Percentiles rank a stretch among this genome's conserved stretches.
Evolutionary conservation across 495 filamentous ascomycete species (phyloP).

Genomic region (Xylaria sp.): DNA sequence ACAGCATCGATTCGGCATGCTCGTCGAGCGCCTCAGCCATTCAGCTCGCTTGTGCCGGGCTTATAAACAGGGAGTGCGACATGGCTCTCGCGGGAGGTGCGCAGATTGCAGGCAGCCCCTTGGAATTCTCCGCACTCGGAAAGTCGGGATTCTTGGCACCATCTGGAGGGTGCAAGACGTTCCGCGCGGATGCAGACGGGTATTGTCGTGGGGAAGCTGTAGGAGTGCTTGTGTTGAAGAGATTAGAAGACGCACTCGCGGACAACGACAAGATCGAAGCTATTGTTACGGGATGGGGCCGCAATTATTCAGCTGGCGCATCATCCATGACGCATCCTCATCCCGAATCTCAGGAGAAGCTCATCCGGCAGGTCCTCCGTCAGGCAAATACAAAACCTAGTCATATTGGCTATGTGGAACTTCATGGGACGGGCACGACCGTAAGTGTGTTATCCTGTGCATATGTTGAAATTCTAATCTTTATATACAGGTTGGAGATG

Average conservation of each 20-base stretch:
- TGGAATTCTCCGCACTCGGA: slow-evolving; percentile 67
- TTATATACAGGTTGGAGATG: slow-evolving; percentile 61
- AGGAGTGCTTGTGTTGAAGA: slow-evolving; percentile 53
- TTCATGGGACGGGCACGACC: slow-evolving; percentile 77
- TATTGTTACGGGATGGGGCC: slow-evolving; percentile 46
- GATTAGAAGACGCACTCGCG: slow-evolving; percentile 55
- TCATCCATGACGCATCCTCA: slow-evolving; percentile 69
- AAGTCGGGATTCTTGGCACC: slow-evolving; percentile 45
- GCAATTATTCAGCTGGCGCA: slow-evolving; percentile 54
- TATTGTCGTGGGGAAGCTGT: slow-evolving; percentile 65
- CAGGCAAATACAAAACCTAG: slow-evolving; percentile 63
- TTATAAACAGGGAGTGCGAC: slow-evolving; percentile 74
- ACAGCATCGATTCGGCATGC: slow-evolving; percentile 50
- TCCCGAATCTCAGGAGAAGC: slow-evolving; percentile 63
- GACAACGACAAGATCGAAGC: slow-evolving; percentile 57
- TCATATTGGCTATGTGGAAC: slow-evolving; percentile 71
- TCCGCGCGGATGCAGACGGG: slow-evolving; percentile 51
- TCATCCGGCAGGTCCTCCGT: slow-evolving; percentile 65
- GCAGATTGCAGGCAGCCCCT: slow-evolving; percentile 68
- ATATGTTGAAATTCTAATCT: neutral
- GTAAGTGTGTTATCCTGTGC: slow-evolving; percentile 48
- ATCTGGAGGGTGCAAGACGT: slow-evolving; percentile 37
- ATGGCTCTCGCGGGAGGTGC: slow-evolving; percentile 66
- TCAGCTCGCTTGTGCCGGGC: slow-evolving; percentile 62
- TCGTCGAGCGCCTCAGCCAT: slow-evolving; percentile 47